Evolutionary conservation across 352 stramenopile genomes (phyloP).

Genomic region (Globisporangium middletonii): DNA sequence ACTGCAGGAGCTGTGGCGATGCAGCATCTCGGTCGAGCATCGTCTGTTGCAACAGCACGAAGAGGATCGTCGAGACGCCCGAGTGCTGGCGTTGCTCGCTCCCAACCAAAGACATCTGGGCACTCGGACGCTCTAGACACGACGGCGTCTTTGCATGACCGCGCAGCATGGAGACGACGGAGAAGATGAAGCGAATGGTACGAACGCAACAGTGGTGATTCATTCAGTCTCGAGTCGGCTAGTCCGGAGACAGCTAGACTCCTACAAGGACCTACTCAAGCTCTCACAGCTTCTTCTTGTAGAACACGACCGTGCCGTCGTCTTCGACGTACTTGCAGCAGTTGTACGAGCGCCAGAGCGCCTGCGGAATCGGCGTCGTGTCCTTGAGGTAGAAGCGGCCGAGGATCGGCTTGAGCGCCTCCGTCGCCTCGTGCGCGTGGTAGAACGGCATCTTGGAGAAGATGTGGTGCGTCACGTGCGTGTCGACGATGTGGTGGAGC

Average conservation of each 20-base stretch:
- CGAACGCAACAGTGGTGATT: too few relatives aligned
- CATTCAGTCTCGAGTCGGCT: too few relatives aligned
- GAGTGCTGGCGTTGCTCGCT: too few relatives aligned
- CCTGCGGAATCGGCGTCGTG: constrained; percentile 77
- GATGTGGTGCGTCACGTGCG: constrained; percentile 97
- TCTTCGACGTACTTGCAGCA: constrained; percentile 95
- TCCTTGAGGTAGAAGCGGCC: constrained; percentile 97
- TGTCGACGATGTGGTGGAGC: constrained; percentile 97
- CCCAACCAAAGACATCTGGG: too few relatives aligned
- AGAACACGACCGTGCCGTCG: constrained; percentile 89
- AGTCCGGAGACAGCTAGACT: too few relatives aligned
- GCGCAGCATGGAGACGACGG: too few relatives aligned
- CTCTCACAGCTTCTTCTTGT: constrained; percentile 70
- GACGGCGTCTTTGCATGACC: too few relatives aligned
- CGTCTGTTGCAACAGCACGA: not conserved
- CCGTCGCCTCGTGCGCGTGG: constrained; percentile 94
- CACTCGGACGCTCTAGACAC: not conserved
- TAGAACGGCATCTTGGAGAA: constrained; percentile 99
- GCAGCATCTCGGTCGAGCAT: too few relatives aligned
- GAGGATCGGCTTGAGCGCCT: constrained; percentile 90
- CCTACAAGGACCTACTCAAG: too few relatives aligned
- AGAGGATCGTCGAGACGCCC: not conserved
- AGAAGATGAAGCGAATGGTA: too few relatives aligned
- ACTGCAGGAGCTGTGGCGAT: too few relatives aligned
- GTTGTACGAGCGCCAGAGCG: constrained; percentile 91